Evolutionary conservation across 768 basidiomycete genomes (phyloP).

Genomic region (Candolleomyces efflorescens): DNA sequence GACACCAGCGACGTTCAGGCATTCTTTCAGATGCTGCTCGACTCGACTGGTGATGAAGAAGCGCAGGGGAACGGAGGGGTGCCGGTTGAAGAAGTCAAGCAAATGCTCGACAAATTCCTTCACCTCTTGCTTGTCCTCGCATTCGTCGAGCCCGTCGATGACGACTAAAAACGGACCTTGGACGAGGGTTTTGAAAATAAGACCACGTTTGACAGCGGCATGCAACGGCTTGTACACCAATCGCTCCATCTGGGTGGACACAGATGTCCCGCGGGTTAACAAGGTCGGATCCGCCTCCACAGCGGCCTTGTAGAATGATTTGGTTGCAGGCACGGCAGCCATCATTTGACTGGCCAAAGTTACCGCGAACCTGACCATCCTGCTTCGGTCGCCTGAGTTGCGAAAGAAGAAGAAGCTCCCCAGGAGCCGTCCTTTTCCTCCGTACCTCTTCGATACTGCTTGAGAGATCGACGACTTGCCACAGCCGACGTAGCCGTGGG

Average conservation of each 20-base stretch:
- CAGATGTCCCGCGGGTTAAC: neutral
- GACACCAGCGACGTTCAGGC: neutral
- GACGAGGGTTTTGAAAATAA: neutral
- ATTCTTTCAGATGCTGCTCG: neutral
- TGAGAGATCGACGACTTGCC: constrained; percentile 18
- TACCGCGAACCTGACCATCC: neutral
- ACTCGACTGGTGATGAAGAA: neutral
- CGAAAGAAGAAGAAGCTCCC: constrained; percentile 15
- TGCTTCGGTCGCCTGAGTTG: neutral
- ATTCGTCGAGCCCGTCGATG: constrained; percentile 19
- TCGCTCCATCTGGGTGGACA: constrained; percentile 2
- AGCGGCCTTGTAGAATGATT: neutral
- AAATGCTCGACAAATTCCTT: constrained; percentile 2
- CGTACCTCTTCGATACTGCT: constrained; percentile 8
- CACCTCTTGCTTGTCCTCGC: constrained; percentile 6
- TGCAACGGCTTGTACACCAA: constrained; percentile 7
- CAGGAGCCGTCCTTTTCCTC: neutral
- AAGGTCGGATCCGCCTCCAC: constrained; percentile 6
- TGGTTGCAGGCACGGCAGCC: neutral
- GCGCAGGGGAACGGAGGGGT: neutral
- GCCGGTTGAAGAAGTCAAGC: neutral
- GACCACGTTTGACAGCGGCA: neutral
- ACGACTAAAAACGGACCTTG: constrained; percentile 5
- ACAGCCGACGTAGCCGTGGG: constrained; percentile 15
- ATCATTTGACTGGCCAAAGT: constrained; percentile 14